phyloP scores from a whole-genome alignment of 257 asterid genomes.

The Solanum tarijense region DNA sequence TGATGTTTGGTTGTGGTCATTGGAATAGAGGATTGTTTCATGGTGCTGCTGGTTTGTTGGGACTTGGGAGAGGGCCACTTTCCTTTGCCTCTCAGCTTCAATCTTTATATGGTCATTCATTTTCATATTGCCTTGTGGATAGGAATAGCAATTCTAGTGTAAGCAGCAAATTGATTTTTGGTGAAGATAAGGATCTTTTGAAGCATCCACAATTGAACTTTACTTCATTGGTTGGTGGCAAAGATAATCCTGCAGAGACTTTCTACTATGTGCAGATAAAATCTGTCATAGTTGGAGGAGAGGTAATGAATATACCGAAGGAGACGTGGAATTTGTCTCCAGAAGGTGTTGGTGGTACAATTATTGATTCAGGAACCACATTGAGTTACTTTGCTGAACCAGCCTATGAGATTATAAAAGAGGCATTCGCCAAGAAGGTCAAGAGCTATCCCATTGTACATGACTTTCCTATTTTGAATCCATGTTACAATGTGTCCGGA shows the following conservation, averaged over 20 bases:
- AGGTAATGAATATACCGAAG: slow-evolving; percentile 43
- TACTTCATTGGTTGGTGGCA: slow-evolving; percentile 43
- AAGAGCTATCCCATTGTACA: slow-evolving; percentile 36
- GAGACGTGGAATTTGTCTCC: slow-evolving; percentile 50
- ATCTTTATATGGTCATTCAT: slow-evolving; percentile 58
- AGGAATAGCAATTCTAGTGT: slow-evolving; percentile 68
- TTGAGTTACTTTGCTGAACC: slow-evolving; percentile 75
- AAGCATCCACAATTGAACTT: slow-evolving; percentile 53
- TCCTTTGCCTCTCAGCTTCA: slow-evolving; percentile 80
- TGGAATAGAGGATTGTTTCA: slow-evolving; percentile 92
- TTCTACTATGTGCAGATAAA: slow-evolving; percentile 63
- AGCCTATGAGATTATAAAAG: slow-evolving; percentile 51
- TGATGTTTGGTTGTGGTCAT: slow-evolving; percentile 95
- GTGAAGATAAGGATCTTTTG: slow-evolving; percentile 52
- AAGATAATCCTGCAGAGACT: slow-evolving; percentile 54
- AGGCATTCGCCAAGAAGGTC: slow-evolving; percentile 46
- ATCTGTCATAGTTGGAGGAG: slow-evolving; percentile 65
- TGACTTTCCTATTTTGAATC: slow-evolving; percentile 63
- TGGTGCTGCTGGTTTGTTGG: slow-evolving; percentile 89
- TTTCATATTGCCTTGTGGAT: slow-evolving; percentile 83
- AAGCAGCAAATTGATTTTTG: slow-evolving; percentile 73
- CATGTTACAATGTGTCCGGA: slow-evolving; percentile 80
- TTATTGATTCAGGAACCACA: slow-evolving; percentile 85
- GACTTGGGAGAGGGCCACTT: slow-evolving; percentile 71
- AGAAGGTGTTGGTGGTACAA: slow-evolving; percentile 71